A percentile compares a stretch with the other conserved stretches of the same genome.
Evolutionary conservation across 345 rosid genomes (phyloP).

Genomic region (Zanthoxylum bungeanum): DNA sequence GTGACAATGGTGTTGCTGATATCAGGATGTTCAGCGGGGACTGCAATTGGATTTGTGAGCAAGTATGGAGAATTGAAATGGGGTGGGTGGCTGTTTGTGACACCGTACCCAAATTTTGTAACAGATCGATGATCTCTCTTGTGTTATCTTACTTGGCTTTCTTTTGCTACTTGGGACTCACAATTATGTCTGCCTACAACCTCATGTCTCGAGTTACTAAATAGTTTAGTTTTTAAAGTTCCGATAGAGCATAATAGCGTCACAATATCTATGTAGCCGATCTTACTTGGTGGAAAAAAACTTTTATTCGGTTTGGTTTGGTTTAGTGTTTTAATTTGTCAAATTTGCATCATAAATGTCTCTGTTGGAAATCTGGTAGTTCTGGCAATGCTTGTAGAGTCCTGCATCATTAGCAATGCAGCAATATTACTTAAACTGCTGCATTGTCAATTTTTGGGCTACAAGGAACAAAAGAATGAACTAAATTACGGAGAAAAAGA

Average conservation of each 20-base stretch:
- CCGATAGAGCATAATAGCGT: too few species aligned
- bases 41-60: slow-evolving; percentile 44
- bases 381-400: slow-evolving; percentile 71
- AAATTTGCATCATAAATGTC: slow-evolving; percentile 66
- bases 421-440: background rate
- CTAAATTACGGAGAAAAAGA: background rate
- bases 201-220: slow-evolving; percentile 19
- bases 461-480: too few species aligned
- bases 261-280: too few species aligned
- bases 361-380: slow-evolving; percentile 73
- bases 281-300: too few species aligned
- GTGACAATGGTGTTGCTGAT: slow-evolving; percentile 42
- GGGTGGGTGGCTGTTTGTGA: slow-evolving; percentile 42
- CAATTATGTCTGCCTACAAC: slow-evolving; percentile 31
- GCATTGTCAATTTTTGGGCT: background rate
- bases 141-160: slow-evolving; percentile 46
- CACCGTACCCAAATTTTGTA: slow-evolving; percentile 39
- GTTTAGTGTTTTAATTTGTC: too few species aligned
- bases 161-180: slow-evolving; percentile 41
- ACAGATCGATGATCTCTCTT: slow-evolving; percentile 22
- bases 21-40: slow-evolving; percentile 56
- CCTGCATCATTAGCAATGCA: slow-evolving; percentile 38
- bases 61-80: slow-evolving; percentile 37
- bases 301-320: slow-evolving; percentile 27
- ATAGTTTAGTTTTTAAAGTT: too few species aligned